These are phyloP conservation scores for Nothomitra cinnamomea DNA, from an alignment of 2,329 filamentous ascomycete genomes.

Conservation along the genomic window DNA sequence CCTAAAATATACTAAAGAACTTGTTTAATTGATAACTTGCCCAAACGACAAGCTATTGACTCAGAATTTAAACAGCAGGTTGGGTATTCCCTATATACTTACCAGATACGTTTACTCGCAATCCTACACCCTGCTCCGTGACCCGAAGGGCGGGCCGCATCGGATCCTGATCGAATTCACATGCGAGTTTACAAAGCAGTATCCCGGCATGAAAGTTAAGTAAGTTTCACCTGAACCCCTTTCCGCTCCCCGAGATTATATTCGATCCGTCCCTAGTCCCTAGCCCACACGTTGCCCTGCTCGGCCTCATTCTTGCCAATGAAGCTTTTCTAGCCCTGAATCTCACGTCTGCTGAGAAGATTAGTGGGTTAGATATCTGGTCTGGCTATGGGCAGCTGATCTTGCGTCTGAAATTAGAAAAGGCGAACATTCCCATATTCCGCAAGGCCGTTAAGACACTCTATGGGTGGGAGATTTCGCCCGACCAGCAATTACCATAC, in stretches of 20 bases:
- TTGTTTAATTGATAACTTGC: too few species aligned
- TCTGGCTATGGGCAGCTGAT: constrained; percentile 18
- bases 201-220: too few species aligned
- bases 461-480: too few species aligned
- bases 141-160: constrained; percentile 10
- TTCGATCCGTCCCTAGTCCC: constrained; percentile 17
- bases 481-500: constrained; percentile 15
- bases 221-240: constrained; percentile 7
- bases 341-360: constrained; percentile 18
- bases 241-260: constrained; percentile 11
- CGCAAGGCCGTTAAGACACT: constrained; percentile 14
- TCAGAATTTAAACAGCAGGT: too few species aligned
- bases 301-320: constrained; percentile 13
- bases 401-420: constrained; percentile 18
- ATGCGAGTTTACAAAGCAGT: constrained; percentile 13
- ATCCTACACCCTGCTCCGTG: constrained; percentile 11
- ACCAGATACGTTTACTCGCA: too few species aligned
- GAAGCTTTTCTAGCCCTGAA: constrained; percentile 19
- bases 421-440: constrained; percentile 19
- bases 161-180: constrained; percentile 10
- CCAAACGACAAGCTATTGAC: too few species aligned
- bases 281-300: constrained; percentile 18
- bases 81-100: too few species aligned
- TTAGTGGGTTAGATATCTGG: constrained; percentile 20
- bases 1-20: too few species aligned